Evolutionary conservation across 495 filamentous ascomycete species (phyloP).

Genomic region (Daldinia bambusicola): DNA sequence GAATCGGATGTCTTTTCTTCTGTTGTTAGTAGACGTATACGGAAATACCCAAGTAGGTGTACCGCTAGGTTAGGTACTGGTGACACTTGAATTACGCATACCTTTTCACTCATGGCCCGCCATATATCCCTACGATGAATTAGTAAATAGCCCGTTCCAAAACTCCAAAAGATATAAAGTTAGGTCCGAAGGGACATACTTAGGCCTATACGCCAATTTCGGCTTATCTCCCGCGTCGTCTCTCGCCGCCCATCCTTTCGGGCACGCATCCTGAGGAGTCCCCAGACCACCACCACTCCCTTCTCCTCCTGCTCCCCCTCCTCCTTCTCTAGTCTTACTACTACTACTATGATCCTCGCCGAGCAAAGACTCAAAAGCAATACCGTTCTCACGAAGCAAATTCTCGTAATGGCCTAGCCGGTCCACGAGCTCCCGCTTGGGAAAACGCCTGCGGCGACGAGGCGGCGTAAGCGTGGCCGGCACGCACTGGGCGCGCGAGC

Average conservation of each 20-base stretch:
- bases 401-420: background rate
- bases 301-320: no score
- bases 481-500: background rate
- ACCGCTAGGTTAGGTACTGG: background rate
- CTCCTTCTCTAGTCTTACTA: no score
- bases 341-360: background rate
- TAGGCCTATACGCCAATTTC: background rate
- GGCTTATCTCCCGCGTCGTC: background rate
- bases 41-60: no score
- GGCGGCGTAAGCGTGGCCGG: background rate
- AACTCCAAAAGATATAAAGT: no score
- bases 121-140: background rate
- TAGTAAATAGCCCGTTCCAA: no score
- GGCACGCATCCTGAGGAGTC: background rate
- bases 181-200: background rate
- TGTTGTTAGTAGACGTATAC: background rate
- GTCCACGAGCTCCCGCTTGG: background rate
- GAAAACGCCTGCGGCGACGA: background rate
- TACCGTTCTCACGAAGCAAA: background rate
- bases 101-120: background rate
- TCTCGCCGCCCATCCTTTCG: background rate
- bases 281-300: no score
- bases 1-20: slow-evolving; percentile 1
- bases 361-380: background rate
- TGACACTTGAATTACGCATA: background rate